Percentiles rank a stretch among this genome's conserved stretches.
Conservation (phyloP, 768 basidiomycete genomes). For the Hydnomerulius pinastri region DNA sequence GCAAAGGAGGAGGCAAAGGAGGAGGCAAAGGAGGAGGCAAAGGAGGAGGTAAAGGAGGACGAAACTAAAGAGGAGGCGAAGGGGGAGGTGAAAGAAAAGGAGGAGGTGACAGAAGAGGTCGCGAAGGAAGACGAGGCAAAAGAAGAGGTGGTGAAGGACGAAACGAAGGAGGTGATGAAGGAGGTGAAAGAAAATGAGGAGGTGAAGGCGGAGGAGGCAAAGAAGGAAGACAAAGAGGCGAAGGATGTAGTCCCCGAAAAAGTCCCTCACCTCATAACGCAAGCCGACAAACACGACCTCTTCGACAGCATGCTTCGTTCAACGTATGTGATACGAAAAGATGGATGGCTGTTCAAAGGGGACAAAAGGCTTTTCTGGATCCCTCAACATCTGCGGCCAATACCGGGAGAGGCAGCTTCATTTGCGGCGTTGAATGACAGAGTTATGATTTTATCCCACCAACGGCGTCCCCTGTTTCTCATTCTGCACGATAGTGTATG, state of each 20-base stretch:
- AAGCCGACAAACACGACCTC: background rate
- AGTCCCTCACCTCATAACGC: slow-evolving; percentile 5
- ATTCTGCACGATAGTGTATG: background rate
- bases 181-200: too few relatives aligned
- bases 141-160: too few relatives aligned
- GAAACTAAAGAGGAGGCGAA: too few relatives aligned
- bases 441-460: slow-evolving; percentile 10
- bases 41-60: too few relatives aligned
- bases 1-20: too few relatives aligned
- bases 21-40: too few relatives aligned
- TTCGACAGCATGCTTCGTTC: slow-evolving; percentile 9
- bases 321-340: slow-evolving; percentile 3
- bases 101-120: too few relatives aligned
- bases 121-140: too few relatives aligned
- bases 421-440: slow-evolving; percentile 3
- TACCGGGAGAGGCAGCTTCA: background rate
- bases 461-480: slow-evolving; percentile 5
- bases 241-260: background rate
- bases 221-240: background rate
- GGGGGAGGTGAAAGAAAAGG: too few relatives aligned
- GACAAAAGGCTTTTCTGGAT: slow-evolving; percentile 13
- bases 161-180: too few relatives aligned
- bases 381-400: slow-evolving; percentile 10
- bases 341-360: slow-evolving; percentile 13
- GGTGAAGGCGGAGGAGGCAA: too few relatives aligned